Conservation (phyloP, 345 rosid genomes). For the Eucalyptus leucophloia region DNA sequence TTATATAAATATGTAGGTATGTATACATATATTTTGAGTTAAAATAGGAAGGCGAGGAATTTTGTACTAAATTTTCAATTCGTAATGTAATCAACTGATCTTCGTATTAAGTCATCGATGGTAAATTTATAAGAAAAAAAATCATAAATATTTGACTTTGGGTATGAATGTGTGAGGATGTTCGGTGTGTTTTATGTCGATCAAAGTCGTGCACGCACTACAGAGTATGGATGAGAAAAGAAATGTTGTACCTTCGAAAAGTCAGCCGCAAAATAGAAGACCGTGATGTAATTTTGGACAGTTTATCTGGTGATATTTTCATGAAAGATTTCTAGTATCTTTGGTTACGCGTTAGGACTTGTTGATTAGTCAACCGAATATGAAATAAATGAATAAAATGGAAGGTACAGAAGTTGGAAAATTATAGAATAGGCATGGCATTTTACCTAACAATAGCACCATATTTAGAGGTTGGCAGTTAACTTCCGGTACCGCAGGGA, state of each 20-base stretch:
- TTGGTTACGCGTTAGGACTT: not conserved
- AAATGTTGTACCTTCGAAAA: not conserved
- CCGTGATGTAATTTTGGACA: not conserved
- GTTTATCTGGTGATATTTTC: not conserved
- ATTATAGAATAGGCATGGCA: not conserved
- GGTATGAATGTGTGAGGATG: not conserved
- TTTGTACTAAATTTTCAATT: not conserved
- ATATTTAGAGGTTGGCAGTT: not conserved
- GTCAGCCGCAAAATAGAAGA: not conserved
- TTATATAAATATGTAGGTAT: rapidly evolving
- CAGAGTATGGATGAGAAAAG: rapidly evolving
- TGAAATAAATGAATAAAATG: not conserved
- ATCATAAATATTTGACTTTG: not conserved
- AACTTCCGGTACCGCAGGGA: not conserved
- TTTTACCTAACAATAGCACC: not conserved
- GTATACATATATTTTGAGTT: not conserved
- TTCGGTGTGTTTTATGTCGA: not conserved
- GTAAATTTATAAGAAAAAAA: not conserved
- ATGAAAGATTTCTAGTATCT: not conserved
- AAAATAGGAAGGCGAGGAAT: not conserved
- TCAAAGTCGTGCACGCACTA: not conserved
- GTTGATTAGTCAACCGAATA: not conserved
- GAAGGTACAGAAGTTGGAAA: not conserved
- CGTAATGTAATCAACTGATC: rapidly evolving
- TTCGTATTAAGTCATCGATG: rapidly evolving